Conservation (phyloP, 306 rosid species). For the Cotoneaster glaucophyllus region DNA sequence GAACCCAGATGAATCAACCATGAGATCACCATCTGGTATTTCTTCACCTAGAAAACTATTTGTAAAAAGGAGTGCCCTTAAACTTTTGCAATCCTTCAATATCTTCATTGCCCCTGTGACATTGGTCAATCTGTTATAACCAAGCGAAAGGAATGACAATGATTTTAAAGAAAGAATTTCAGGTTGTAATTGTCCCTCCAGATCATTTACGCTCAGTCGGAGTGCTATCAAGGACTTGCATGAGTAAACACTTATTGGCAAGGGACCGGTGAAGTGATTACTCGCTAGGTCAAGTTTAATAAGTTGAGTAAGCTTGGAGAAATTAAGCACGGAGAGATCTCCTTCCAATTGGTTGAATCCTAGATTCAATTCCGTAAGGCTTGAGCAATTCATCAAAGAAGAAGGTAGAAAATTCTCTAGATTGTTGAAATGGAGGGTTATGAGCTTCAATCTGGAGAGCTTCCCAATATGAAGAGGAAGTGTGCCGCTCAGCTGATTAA, state of each 20-base stretch:
- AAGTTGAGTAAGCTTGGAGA: neutral
- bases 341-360: neutral
- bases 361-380: neutral
- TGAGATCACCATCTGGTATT: neutral
- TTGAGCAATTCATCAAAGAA: slow-evolving; percentile 3
- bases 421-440: neutral
- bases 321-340: neutral
- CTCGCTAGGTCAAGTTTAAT: neutral
- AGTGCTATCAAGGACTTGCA: neutral
- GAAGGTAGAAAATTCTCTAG: neutral
- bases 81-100: too few species aligned
- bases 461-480: neutral
- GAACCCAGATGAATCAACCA: neutral
- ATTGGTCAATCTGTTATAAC: neutral
- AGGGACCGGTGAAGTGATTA: neutral
- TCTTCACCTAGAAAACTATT: too few species aligned
- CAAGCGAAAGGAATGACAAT: neutral
- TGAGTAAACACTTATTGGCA: neutral
- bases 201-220: neutral
- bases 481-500: neutral
- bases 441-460: neutral
- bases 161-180: neutral
- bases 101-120: neutral
- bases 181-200: neutral
- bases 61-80: too few species aligned